phyloP scores from a whole-genome alignment of 2,329 filamentous ascomycete species.

The Apiospora arundinis region DNA sequence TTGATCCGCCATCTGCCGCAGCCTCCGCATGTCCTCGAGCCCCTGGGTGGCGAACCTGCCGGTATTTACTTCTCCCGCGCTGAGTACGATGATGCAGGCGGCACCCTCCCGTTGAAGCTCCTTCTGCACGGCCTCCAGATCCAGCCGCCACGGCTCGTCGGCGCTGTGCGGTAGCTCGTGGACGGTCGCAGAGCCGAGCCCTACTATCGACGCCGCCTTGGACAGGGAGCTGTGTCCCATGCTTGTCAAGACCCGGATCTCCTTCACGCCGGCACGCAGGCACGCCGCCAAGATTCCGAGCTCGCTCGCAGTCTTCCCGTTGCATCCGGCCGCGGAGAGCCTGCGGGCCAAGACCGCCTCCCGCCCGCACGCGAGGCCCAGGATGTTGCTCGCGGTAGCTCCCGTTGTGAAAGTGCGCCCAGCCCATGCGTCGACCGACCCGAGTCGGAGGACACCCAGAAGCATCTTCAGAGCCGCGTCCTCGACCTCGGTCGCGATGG shows the following conservation, averaged over 20 bases:
- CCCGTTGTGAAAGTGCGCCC: conserved; percentile 63
- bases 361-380: conserved; percentile 71
- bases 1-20: conserved; percentile 74
- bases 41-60: conserved; percentile 75
- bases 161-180: conserved; percentile 60
- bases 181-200: conserved; percentile 74
- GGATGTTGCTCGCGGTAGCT: conserved; percentile 79
- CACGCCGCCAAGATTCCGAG: conserved; percentile 74
- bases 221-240: conserved; percentile 82
- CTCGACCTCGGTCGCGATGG: conserved; percentile 78
- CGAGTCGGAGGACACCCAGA: conserved; percentile 68
- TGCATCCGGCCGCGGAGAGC: conserved; percentile 40
- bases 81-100: conserved; percentile 80
- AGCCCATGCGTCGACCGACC: conserved; percentile 64
- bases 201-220: conserved; percentile 84
- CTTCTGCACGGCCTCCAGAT: conserved; percentile 68
- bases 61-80: conserved; percentile 89
- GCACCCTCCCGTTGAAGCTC: conserved; percentile 60
- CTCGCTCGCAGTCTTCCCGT: conserved; percentile 62
- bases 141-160: conserved; percentile 70
- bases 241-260: conserved; percentile 80
- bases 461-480: conserved; percentile 74
- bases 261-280: conserved; percentile 64
- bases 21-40: conserved; percentile 61
- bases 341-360: conserved; percentile 64